A percentile compares a stretch with the other conserved stretches of the same genome.
These are phyloP conservation scores for Staphylotrichum tortipilum DNA, from an alignment of 495 filamentous ascomycete species.

Conservation along the genomic window DNA sequence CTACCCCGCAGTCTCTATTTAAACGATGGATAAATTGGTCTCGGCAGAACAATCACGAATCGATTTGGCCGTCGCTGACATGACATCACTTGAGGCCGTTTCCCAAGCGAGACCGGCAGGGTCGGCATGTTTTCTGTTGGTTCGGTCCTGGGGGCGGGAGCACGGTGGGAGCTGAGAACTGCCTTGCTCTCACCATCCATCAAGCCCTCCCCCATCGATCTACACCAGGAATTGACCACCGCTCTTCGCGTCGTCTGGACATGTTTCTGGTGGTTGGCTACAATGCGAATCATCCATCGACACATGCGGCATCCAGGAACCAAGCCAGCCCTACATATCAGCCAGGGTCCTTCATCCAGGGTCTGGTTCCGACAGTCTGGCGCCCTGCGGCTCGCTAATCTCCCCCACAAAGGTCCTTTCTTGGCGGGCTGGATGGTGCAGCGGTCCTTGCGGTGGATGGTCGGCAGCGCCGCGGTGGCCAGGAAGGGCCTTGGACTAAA, in stretches of 20 bases:
- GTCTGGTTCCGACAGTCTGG: conserved; percentile 10
- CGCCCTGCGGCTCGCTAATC: conserved; percentile 14
- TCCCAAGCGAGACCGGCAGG: conserved; percentile 5
- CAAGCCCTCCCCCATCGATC: too few species aligned
- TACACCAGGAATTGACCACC: not conserved
- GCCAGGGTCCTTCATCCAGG: not conserved
- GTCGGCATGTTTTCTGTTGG: not conserved
- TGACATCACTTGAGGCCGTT: conserved; percentile 10
- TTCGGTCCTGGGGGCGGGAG: too few species aligned
- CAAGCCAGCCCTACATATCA: not conserved
- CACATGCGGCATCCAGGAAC: not conserved
- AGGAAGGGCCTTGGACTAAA: not conserved
- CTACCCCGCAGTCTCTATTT: too few species aligned
- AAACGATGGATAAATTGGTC: conserved; percentile 4
- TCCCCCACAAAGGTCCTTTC: conserved; percentile 15
- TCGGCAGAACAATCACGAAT: conserved; percentile 9
- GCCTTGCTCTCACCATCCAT: too few species aligned
- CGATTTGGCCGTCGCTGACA: conserved; percentile 2
- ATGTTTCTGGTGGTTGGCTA: too few species aligned
- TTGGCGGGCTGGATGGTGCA: conserved; percentile 16
- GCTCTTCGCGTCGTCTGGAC: not conserved
- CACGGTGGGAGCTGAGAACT: not conserved
- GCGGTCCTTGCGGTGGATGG: conserved; percentile 6
- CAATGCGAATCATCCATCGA: not conserved
- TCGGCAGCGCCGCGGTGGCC: conserved; percentile 1